Base-by-base conservation (phyloP, 2,329 filamentous ascomycete genomes). In the Cercospora canescens region DNA sequence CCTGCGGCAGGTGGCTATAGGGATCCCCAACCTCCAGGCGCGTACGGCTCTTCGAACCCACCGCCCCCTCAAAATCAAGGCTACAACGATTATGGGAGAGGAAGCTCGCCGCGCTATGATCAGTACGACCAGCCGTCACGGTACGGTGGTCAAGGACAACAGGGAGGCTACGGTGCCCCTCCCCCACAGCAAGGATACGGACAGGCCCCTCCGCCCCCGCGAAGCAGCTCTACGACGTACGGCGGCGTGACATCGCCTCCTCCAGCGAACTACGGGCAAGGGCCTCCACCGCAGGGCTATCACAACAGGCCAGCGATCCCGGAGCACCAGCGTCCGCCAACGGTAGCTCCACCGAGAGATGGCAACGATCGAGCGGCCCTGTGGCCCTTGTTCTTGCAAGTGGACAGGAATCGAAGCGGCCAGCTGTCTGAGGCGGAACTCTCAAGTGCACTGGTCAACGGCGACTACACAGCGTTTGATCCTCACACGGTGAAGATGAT, bases 401-500 rank as follows among this genome's bases (percentile, higher is more conserved):
- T 97, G 14, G 96, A 99, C 80, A 94, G 92, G 76, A 86, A 92
- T 79, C 85, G 91, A 91, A 81, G 72, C 82, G 94, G 94, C 21
- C 88, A 93, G 70, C 86, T 99, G 55, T 93, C 91, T 2, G 94
- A 97, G 80, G 85, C 85, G 60, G 94, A 98, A 79, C 89, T 99
- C 48, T 90, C 92, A 9, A 90, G 91, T 1, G 95, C 95, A 21
- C 88, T 99, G 6, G 94, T 98, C 66, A 99, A 99, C 77, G 94
- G 94, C 63, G 95, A 99, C 84, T 97, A 92, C 88, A 92, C 92
- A 1, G 88, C 93, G 4, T 99, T 99, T 78, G 94, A 99, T 79
- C 86, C 89, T 4, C 91, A 97, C 74, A 99, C 95, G 1, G 94
- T 98, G 70, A 91, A 91, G 76, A 97, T 98, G 92, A 97, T 99